Evolutionary conservation across 441 rosid genomes (phyloP), one percentile per base, ranked within the genome.

Genomic region (Pelargonium cotyledonis): DNA sequence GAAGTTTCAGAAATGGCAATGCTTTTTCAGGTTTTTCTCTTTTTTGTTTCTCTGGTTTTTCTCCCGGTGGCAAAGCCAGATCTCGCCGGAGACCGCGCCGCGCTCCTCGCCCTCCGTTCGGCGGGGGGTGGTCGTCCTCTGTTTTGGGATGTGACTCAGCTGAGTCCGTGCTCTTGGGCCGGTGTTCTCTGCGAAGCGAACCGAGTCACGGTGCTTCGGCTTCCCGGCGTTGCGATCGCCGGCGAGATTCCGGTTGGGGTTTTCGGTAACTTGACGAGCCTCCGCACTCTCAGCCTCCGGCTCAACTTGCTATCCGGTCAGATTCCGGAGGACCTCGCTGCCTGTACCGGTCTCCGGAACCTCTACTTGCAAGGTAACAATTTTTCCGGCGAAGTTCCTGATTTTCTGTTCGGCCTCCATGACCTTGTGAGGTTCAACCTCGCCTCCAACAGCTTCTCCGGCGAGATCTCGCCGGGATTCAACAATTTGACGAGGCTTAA

Each of bases 231-330:
- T 9, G 82, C 89, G 1, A 89, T 92, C 57, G 70, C 84, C 3
- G 98, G 98, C 1, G 67, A 81, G 6, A 77, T 95, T n/a, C 99
- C 97, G 0, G 19, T 64, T 4, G 97, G 95, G 26, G 26, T 26
- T 35, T 70, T 95, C 70, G 85, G 92, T 7, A 89, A 90, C 75
- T 75, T 95, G 51, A 86, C 97, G 0, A 72, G 77, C 18, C 88
- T 95, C 47, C 92, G 87, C 9, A 88, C 89, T 8, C 82, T 95
- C n/a, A 89, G 96, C 49, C 89, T 95, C 76, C 90, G 98, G 16
- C 75, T 86, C 73, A 95, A 95, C 72, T 70, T 88, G 3, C 80
- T 95, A 2, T 67, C 81, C 1, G 93, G 95, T 6, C 29, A 72
- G 4, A 80, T 90, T 3, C 99, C 99, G 47, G n/a, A 81, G 60